Conservation (phyloP, 371 early-diverging fungal species). For the Mucor plumbeus region DNA sequence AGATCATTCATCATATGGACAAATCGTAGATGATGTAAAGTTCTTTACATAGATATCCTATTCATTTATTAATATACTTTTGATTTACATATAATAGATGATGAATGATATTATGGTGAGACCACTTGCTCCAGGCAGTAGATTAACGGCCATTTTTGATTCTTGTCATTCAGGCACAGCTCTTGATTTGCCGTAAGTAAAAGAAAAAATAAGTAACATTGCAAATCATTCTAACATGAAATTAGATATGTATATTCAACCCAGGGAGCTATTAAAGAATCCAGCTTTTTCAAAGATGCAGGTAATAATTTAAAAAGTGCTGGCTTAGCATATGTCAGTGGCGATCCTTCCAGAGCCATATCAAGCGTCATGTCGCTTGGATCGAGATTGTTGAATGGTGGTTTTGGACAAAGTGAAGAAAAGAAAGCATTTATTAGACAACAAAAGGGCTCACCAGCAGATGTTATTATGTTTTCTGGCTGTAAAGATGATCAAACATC, state of each 20-base stretch:
- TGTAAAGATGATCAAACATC: slow-evolving; percentile 91
- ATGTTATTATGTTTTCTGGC: slow-evolving; percentile 84
- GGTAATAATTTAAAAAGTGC: slow-evolving; percentile 45
- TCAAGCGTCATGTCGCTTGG: slow-evolving; percentile 49
- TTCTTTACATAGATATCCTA: not conserved
- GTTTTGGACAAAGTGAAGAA: slow-evolving; percentile 23
- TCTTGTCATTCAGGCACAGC: slow-evolving; percentile 84
- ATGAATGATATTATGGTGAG: slow-evolving; percentile 82
- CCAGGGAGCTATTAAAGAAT: slow-evolving; percentile 64
- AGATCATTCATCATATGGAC: slow-evolving; percentile 75
- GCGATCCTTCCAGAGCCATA: slow-evolving; percentile 43
- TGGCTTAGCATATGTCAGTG: slow-evolving; percentile 56
- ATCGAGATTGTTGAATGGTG: slow-evolving; percentile 43
- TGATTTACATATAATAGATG: slow-evolving; percentile 33
- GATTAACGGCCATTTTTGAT: slow-evolving; percentile 84
- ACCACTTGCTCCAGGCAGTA: slow-evolving; percentile 80
- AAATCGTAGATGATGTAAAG: slow-evolving; percentile 82
- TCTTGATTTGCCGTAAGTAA: slow-evolving; percentile 81
- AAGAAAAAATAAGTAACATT: not conserved
- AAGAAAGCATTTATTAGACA: slow-evolving; percentile 42
- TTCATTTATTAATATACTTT: not conserved
- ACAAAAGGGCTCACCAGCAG: slow-evolving; percentile 65
- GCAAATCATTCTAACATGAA: not conserved
- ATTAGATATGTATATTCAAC: slow-evolving; percentile 58
- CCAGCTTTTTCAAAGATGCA: slow-evolving; percentile 48